phyloP scores from a whole-genome alignment of 345 rosid genomes.

The Clarkia xantiana region DNA sequence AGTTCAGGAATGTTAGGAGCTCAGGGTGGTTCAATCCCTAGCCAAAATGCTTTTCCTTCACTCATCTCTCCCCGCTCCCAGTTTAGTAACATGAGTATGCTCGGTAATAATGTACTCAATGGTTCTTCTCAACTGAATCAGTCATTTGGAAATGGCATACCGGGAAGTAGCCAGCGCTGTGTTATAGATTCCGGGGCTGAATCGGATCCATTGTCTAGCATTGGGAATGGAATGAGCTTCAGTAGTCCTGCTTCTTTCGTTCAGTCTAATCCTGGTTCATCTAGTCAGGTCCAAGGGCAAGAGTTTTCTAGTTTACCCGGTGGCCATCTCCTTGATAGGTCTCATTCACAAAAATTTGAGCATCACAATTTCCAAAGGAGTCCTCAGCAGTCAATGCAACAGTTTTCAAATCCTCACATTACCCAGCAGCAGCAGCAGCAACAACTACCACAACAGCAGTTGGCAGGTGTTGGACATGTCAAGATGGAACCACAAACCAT shows the following conservation, averaged over 20 bases:
- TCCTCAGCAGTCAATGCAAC: conserved; percentile 64
- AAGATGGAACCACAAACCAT: conserved; percentile 74
- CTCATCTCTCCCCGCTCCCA: conserved; percentile 58
- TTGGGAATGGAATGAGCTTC: conserved; percentile 56
- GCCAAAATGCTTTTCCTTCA: conserved; percentile 54
- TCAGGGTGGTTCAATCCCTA: conserved; percentile 62
- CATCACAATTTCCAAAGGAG: conserved; percentile 61
- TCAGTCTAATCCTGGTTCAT: conserved; percentile 42
- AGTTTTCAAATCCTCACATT: conserved; percentile 33
- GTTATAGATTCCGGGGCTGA: conserved; percentile 64
- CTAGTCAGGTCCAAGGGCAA: conserved; percentile 68
- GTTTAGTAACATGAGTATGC: conserved; percentile 60
- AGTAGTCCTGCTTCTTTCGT: conserved; percentile 42
- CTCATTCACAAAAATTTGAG: conserved; percentile 50
- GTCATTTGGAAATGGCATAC: conserved; percentile 69
- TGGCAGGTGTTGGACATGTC: conserved; percentile 58
- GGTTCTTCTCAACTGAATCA: conserved; percentile 69
- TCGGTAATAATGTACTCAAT: conserved; percentile 65
- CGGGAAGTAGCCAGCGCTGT: conserved; percentile 38
- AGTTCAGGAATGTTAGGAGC: conserved; percentile 61
- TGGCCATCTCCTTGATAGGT: conserved; percentile 61
- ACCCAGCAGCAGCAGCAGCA: conserved; percentile 35
- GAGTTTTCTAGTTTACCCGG: conserved; percentile 49
- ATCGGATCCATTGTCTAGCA: conserved; percentile 51
- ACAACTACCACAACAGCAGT: conserved; percentile 56